Base-by-base conservation (phyloP, 1,284 basidiomycete species). In the Trametes hirsuta region DNA sequence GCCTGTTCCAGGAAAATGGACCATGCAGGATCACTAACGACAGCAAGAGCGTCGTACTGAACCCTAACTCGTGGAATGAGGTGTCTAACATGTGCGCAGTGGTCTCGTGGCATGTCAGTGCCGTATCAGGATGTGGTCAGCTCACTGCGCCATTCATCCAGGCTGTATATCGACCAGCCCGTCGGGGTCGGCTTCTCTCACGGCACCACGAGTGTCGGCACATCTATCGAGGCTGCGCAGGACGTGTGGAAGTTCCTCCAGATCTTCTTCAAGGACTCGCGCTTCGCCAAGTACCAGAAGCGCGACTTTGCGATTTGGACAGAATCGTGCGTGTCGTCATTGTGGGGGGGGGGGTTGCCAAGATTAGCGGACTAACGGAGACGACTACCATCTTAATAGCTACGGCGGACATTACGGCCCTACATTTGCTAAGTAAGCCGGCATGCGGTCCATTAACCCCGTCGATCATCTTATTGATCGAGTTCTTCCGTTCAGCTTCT, bases 391-490 rank as follows among this genome's bases (percentile, higher is more conserved):
- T 47, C 30, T 15, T 12, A 22, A 10, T 30, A 84, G 82, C 6
- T 84, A 86, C 64, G 85, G 85, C 36, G 86, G 86, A 2, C 86
- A 87, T 64, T 87, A 87, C 63, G 86, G 84, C 2, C 86, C 85
- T 14, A 80, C 79, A 9, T 88, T 85, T 68, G 85, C 83, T 42
- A 78, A 79, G 79, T 86, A 67, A 66, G 79, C 57, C 30, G 30
- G 6, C 22, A 24, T 11, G 55, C 6, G 64, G 1, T 22, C 5
- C 6, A 15, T 30, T 40, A 39, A 49, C 22, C n/a, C 40, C 21
- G 21, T 25, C 21, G 15, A 21, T 14, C 14, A 11, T 2, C 5
- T 8, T 18, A 15, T 36, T 4, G 6, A 40, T 30, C 37, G 56
- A 15, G 5, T 45, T 35, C 45, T 35, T 34, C 37, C 51, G 15